A percentile compares a stretch with the other conserved stretches of the same genome.
Evolutionary conservation across 805 yeast genomes (phyloP).

Genomic region (Yamadazyma akitaensis): DNA sequence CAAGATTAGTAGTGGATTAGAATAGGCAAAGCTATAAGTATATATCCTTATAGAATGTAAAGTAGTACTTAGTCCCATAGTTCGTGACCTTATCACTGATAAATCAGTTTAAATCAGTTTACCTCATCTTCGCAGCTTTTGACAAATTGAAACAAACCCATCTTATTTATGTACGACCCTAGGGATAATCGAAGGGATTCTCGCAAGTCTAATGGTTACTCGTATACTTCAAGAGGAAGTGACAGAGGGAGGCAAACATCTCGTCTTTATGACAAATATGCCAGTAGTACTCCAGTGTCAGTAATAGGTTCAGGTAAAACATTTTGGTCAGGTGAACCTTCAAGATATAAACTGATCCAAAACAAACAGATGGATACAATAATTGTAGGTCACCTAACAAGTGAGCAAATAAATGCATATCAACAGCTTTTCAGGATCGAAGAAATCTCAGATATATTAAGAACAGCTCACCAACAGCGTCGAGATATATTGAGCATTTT

Average conservation of each 20-base stretch:
- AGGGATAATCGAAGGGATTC: constrained; percentile 4
- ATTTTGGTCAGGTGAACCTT: constrained; percentile 33
- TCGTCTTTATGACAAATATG: constrained; percentile 1
- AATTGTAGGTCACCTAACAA: constrained; percentile 43
- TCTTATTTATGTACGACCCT: constrained; percentile 2
- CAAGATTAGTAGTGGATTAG: not conserved
- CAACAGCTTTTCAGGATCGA: constrained; percentile 69
- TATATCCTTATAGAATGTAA: not conserved
- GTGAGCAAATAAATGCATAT: constrained; percentile 78
- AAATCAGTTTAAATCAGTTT: not conserved
- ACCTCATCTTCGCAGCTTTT: constrained; percentile 5
- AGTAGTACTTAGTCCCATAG: not conserved
- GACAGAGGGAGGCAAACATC: constrained; percentile 2
- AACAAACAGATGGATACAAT: constrained; percentile 27
- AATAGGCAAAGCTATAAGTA: not conserved
- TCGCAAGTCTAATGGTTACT: not conserved
- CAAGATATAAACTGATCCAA: constrained; percentile 23
- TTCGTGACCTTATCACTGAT: not conserved
- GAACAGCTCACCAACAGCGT: constrained; percentile 25
- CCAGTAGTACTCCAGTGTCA: not conserved
- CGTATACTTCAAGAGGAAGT: not conserved
- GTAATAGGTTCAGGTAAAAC: constrained; percentile 14
- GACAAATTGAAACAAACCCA: not conserved
- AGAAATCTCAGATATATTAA: constrained; percentile 65
- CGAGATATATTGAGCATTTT: constrained; percentile 44